Evolutionary conservation across 176 grass and related monocot species (phyloP).

Genomic region (Paspalum notatum): DNA sequence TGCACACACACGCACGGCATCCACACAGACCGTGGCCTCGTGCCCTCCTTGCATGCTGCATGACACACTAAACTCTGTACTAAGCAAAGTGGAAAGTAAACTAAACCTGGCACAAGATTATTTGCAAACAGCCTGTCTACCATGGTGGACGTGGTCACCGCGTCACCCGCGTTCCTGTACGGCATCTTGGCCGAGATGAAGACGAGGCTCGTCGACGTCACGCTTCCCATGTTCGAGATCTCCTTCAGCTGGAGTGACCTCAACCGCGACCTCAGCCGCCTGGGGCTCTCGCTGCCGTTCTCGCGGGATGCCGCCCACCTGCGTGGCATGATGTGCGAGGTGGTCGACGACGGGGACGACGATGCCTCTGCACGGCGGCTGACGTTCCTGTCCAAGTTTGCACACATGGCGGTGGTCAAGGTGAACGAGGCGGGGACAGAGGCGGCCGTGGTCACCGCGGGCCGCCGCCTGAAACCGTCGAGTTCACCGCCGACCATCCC

Average conservation of each 20-base stretch:
- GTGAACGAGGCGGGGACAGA: conserved; percentile 28
- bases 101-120: too few species aligned
- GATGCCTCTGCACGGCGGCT: neutral
- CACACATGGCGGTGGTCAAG: conserved; percentile 11
- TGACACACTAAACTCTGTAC: neutral
- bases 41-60: too few species aligned
- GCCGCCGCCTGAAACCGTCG: neutral
- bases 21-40: neutral
- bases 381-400: conserved; percentile 21
- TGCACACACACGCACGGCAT: neutral
- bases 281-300: conserved; percentile 40
- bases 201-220: accelerated
- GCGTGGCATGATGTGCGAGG: neutral
- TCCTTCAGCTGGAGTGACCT: neutral
- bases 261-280: neutral
- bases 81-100: too few species aligned
- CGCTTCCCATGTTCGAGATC: conserved; percentile 28
- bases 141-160: conserved; percentile 14
- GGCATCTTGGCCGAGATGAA: neutral
- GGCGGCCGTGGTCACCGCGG: neutral
- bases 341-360: neutral
- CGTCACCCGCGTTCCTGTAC: neutral
- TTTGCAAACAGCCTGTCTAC: neutral
- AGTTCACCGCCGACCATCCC: conserved; percentile 27
- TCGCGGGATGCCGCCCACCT: neutral